Percentiles rank a stretch among this genome's conserved stretches.
Conservation (phyloP, 345 rosid species). For the Citrus mangshanensis region DNA sequence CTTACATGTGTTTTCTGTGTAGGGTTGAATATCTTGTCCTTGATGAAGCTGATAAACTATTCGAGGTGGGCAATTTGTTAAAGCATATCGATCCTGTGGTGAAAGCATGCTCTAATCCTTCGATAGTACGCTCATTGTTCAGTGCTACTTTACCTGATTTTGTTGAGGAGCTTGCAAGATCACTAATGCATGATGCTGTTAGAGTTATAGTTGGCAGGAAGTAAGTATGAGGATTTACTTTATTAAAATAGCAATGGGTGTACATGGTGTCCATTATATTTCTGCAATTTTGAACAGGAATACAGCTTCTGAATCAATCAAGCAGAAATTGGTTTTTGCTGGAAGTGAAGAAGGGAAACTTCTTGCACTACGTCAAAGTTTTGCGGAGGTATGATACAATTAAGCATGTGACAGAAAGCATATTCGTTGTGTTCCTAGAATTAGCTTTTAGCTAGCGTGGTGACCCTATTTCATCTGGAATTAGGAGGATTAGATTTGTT, state of each 20-base stretch:
- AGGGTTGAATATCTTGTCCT: slow-evolving; percentile 95
- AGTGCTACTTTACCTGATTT: slow-evolving; percentile 97
- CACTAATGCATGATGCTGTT: slow-evolving; percentile 95
- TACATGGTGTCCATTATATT: background rate
- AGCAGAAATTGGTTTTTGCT: slow-evolving; percentile 84
- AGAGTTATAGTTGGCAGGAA: slow-evolving; percentile 89
- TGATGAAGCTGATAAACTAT: slow-evolving; percentile 98
- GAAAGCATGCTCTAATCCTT: slow-evolving; percentile 89
- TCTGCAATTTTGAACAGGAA: slow-evolving; percentile 53
- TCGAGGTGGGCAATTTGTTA: slow-evolving; percentile 69
- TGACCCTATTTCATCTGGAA: background rate
- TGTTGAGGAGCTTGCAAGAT: slow-evolving; percentile 93
- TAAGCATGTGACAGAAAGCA: background rate
- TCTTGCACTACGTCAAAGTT: slow-evolving; percentile 89
- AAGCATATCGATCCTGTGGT: slow-evolving; percentile 90
- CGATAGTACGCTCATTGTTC: slow-evolving; percentile 74
- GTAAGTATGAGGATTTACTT: slow-evolving; percentile 40
- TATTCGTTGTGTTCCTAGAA: slow-evolving; percentile 1
- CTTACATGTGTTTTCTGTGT: slow-evolving; percentile 11
- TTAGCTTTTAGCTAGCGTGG: background rate
- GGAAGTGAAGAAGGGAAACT: slow-evolving; percentile 96
- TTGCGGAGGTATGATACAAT: slow-evolving; percentile 64
- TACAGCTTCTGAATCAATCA: slow-evolving; percentile 74
- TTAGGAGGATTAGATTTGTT: background rate
- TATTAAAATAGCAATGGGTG: background rate